Evolutionary conservation across 805 yeast genomes (phyloP).

Genomic region (Yamadazyma laniorum): DNA sequence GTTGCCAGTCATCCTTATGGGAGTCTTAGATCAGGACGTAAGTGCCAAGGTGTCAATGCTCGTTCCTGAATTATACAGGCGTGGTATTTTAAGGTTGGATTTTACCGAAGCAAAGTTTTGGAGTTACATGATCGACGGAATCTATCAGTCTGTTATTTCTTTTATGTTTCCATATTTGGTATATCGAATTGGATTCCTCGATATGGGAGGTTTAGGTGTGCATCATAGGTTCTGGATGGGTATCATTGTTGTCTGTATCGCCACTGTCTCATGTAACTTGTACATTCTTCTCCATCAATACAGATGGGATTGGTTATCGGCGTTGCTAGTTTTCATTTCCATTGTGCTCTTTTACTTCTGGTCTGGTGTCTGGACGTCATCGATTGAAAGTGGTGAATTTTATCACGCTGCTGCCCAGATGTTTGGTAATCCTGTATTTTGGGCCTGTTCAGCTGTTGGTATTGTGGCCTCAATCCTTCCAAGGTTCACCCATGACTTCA

Average conservation of each 20-base stretch:
- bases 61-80: constrained; percentile 72
- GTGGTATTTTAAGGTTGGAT: constrained; percentile 70
- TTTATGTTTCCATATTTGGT: constrained; percentile 71
- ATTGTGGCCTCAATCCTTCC: constrained; percentile 64
- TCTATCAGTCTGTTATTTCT: constrained; percentile 69
- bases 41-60: constrained; percentile 63
- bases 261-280: constrained; percentile 64
- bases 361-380: constrained; percentile 79
- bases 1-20: constrained; percentile 73
- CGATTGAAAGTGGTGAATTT: constrained; percentile 50
- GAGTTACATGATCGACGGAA: constrained; percentile 74
- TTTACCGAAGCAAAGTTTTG: constrained; percentile 69
- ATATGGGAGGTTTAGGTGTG: constrained; percentile 51
- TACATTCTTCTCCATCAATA: constrained; percentile 66
- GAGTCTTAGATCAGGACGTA: constrained; percentile 80
- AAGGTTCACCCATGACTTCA: constrained; percentile 59
- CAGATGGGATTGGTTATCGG: constrained; percentile 80
- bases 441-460: constrained; percentile 72
- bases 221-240: constrained; percentile 79
- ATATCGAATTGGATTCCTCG: constrained; percentile 29
- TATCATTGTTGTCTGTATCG: constrained; percentile 60
- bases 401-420: constrained; percentile 65
- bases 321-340: constrained; percentile 55
- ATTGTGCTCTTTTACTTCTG: constrained; percentile 63
- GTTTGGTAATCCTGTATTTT: constrained; percentile 59